A percentile compares a stretch with the other conserved stretches of the same genome.
Evolutionary conservation across 805 yeast species (phyloP).

Genomic region (Clavispora asparagi): DNA sequence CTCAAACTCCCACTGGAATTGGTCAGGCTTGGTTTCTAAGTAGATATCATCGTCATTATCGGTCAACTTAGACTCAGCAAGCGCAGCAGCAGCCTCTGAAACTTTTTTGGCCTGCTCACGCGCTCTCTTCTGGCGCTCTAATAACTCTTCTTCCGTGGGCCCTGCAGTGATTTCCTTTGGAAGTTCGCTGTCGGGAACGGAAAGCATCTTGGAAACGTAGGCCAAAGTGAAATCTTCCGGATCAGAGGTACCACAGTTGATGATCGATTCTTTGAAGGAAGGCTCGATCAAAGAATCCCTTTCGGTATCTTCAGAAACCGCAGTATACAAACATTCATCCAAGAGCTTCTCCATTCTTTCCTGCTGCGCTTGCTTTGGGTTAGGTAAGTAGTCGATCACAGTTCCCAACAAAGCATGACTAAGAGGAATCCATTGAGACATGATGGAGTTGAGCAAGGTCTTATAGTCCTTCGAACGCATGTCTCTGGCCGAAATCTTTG

Average conservation of each 20-base stretch:
- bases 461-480: constrained; percentile 73
- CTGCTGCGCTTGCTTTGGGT: constrained; percentile 73
- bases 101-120: constrained; percentile 66
- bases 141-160: constrained; percentile 50
- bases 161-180: constrained; percentile 48
- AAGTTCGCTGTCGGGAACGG: constrained; percentile 76
- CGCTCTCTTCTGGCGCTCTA: constrained; percentile 59
- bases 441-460: constrained; percentile 54
- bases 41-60: constrained; percentile 25
- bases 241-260: constrained; percentile 60
- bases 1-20: constrained; percentile 43
- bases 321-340: constrained; percentile 35
- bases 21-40: constrained; percentile 24
- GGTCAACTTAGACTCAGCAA: constrained; percentile 15
- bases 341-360: constrained; percentile 66
- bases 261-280: constrained; percentile 50
- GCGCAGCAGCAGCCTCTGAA: constrained; percentile 38
- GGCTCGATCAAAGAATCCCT: constrained; percentile 40
- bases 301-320: constrained; percentile 43
- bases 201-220: constrained; percentile 83
- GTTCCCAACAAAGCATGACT: constrained; percentile 80
- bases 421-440: constrained; percentile 94
- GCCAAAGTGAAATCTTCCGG: constrained; percentile 51
- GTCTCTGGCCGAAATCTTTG: constrained; percentile 71
- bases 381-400: constrained; percentile 79